phyloP scores from a whole-genome alignment of 805 yeast species.

The Candida oleophila region DNA sequence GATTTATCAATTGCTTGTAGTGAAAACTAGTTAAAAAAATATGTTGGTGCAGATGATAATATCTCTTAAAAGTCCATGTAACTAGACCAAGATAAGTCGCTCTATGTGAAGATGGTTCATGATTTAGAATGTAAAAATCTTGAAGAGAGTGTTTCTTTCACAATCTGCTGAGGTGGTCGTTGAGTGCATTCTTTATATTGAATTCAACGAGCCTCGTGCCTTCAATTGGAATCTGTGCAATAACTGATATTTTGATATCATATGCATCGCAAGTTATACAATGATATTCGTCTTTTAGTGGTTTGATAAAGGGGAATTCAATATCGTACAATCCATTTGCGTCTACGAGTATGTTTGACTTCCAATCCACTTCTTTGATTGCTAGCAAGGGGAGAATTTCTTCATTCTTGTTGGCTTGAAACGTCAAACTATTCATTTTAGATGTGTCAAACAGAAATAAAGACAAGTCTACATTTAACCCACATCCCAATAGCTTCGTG shows the following conservation, averaged over 20 bases:
- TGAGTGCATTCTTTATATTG: slow-evolving; percentile 2
- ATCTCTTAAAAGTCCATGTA: too few relatives aligned
- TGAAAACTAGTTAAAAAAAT: too few relatives aligned
- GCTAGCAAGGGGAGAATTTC: not conserved
- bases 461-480: slow-evolving; percentile 33
- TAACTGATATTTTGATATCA: not conserved
- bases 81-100: too few relatives aligned
- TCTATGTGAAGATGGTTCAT: too few relatives aligned
- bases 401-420: too few relatives aligned
- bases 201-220: slow-evolving; percentile 3
- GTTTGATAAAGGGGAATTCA: not conserved
- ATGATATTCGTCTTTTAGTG: not conserved
- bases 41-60: too few relatives aligned
- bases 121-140: not conserved
- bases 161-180: not conserved
- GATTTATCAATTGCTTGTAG: too few relatives aligned
- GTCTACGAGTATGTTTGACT: not conserved
- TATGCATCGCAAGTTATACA: not conserved
- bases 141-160: not conserved
- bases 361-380: not conserved
- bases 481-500: slow-evolving; percentile 65
- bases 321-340: not conserved
- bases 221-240: slow-evolving; percentile 1
- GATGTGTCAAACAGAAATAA: slow-evolving; percentile 14
- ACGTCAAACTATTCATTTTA: not conserved